Evolutionary conservation across 306 rosid genomes (phyloP).

Genomic region (Cicer bijugum): DNA sequence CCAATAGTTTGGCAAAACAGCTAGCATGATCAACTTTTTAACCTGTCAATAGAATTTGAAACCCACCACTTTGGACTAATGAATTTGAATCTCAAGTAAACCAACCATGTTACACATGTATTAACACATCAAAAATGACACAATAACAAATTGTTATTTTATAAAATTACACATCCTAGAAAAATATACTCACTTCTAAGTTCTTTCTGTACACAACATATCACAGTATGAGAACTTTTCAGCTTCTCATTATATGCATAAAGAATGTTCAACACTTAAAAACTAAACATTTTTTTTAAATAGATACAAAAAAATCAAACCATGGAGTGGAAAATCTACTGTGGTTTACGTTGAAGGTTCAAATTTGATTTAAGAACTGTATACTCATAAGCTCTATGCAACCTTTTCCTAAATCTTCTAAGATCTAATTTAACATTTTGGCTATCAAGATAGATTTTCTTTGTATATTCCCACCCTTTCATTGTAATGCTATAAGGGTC

Average conservation of each 20-base stretch:
- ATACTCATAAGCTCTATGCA: slow-evolving; percentile 65
- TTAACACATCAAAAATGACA: slow-evolving; percentile 16
- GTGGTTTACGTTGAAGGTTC: slow-evolving; percentile 41
- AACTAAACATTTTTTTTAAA: not conserved
- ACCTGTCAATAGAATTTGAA: slow-evolving; percentile 8
- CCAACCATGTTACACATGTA: slow-evolving; percentile 34
- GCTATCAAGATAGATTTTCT: slow-evolving; percentile 84
- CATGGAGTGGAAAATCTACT: slow-evolving; percentile 33
- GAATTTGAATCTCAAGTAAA: slow-evolving; percentile 28
- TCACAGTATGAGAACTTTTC: not conserved
- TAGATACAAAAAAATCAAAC: not conserved
- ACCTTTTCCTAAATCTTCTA: slow-evolving; percentile 66
- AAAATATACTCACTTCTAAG: slow-evolving; percentile 23
- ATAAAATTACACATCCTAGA: slow-evolving; percentile 35
- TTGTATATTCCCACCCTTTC: slow-evolving; percentile 90
- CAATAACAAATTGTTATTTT: slow-evolving; percentile 5
- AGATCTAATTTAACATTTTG: slow-evolving; percentile 76
- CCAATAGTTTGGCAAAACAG: not conserved
- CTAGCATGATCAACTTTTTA: not conserved
- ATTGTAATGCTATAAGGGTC: slow-evolving; percentile 67
- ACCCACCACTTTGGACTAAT: not conserved
- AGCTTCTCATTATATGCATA: slow-evolving; percentile 1
- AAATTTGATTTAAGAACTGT: slow-evolving; percentile 45
- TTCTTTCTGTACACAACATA: slow-evolving; percentile 30
- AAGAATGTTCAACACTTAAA: slow-evolving; percentile 8